A percentile compares a stretch with the other conserved stretches of the same genome.
Evolutionary conservation across 805 yeast genomes (phyloP).

Genomic region (Spathaspora gorwiae): DNA sequence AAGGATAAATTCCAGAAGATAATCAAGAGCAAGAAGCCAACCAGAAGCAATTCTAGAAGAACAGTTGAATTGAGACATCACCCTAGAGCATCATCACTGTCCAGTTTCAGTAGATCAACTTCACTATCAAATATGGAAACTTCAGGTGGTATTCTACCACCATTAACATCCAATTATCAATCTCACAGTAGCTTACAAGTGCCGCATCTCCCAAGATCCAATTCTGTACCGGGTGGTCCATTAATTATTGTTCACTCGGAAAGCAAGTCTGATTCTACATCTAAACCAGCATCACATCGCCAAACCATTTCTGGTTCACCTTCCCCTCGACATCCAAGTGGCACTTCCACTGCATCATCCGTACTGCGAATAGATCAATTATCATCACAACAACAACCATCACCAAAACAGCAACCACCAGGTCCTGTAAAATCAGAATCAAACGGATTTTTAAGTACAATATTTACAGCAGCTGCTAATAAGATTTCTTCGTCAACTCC

Average conservation of each 20-base stretch:
- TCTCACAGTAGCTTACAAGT: not conserved
- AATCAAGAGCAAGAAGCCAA: not conserved
- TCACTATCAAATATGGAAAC: not conserved
- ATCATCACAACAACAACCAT: not conserved
- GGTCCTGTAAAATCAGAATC: conserved; percentile 7
- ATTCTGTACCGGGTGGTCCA: not conserved
- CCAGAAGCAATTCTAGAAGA: not conserved
- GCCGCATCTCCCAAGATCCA: not conserved
- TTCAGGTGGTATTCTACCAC: not conserved
- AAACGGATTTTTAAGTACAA: conserved; percentile 39
- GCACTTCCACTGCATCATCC: not conserved
- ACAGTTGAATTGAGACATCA: not conserved
- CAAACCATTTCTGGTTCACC: not conserved
- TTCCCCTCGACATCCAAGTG: not conserved
- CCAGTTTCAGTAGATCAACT: not conserved
- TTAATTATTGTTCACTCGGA: not conserved
- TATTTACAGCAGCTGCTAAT: conserved; percentile 38
- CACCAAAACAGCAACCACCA: not conserved
- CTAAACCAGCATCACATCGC: not conserved
- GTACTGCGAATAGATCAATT: not conserved
- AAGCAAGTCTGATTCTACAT: not conserved
- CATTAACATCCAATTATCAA: not conserved
- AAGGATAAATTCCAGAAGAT: not conserved
- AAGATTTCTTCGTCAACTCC: conserved; percentile 5
- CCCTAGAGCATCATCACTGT: not conserved